Conservation (phyloP, 805 yeast genomes). For the Myxozyma neglecta region DNA sequence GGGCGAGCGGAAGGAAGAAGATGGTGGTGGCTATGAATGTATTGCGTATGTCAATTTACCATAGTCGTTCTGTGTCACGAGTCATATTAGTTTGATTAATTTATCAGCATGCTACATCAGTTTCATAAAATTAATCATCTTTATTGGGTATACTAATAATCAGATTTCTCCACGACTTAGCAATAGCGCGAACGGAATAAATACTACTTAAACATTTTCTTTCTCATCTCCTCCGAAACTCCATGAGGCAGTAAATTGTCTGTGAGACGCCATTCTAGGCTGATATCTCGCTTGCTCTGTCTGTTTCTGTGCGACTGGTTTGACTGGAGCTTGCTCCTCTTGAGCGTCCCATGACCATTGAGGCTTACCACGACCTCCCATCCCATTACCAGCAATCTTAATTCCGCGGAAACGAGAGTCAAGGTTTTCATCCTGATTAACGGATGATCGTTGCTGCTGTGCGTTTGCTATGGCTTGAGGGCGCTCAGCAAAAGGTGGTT, state of each 20-base stretch:
- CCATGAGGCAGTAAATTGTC: conserved; percentile 28
- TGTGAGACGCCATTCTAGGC: conserved; percentile 16
- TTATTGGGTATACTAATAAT: not conserved
- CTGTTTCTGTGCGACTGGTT: not conserved
- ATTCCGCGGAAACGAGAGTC: conserved; percentile 18
- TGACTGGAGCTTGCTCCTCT: not conserved
- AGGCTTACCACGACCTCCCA: conserved; percentile 26
- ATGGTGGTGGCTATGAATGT: conserved; percentile 25
- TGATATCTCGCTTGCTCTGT: conserved; percentile 12
- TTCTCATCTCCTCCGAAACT: conserved; percentile 25
- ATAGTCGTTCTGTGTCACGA: not conserved
- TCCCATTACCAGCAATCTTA: conserved; percentile 27
- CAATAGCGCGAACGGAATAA: not conserved
- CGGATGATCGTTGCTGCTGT: not conserved
- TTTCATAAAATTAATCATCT: not conserved
- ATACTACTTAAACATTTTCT: conserved; percentile 11
- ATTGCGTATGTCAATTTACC: conserved; percentile 13
- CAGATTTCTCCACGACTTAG: not conserved
- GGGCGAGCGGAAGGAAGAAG: conserved; percentile 13
- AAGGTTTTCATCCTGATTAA: not conserved
- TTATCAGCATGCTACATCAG: not conserved
- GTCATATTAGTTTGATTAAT: too few species aligned
- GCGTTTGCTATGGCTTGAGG: not conserved
- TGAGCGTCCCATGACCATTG: conserved; percentile 17
- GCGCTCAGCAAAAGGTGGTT: conserved; percentile 6